Base-by-base conservation (phyloP, 2,329 filamentous ascomycete genomes). In the Nigrospora oryzae region DNA sequence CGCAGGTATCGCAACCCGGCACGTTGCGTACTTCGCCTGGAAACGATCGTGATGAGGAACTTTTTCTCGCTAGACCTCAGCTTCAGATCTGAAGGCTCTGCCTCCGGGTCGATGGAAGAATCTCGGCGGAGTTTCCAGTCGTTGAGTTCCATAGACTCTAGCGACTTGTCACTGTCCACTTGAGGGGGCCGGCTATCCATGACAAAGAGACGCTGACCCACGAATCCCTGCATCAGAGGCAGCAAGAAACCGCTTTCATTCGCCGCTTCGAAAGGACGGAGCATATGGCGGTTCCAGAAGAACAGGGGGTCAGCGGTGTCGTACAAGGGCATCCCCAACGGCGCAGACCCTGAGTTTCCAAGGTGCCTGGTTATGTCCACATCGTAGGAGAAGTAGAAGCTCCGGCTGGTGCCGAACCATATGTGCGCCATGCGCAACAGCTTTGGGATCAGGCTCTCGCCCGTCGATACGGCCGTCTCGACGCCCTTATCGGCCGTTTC, bases 311-410 rank as follows among this genome's bases (percentile, higher is more conserved):
- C 88, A 17, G 84, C 89, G 46, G 79, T 74, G 50, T 79, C 79
- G 61, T 88, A 77, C 4, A 95, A 68, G 6, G 89, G 83, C 5
- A 78, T 53, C 38, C 74, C 73, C 13, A 67, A 64, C 19, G 54
- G 69, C 64, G 34, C 62, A 60, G 43, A 44, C 37, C 52, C 51
- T 4, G 56, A 58, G 45, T 60, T 70, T 3, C 66, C 64, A 45
- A 81, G 56, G 50, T 77, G 81, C 45, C 84, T 78, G 1, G 93
- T 97, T 42, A 98, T 78, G 60, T 98, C 90, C 60, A 91, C 77
- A 52, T 98, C 93, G 62, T 98, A 96, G 1, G 90, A 90, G 63
- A 91, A 98, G 69, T 85, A 97, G 63, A 96, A 97, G 61, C 88
- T 96, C 50, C 77, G 77, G 0, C 85, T 89, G 4, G 82, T 77